These are phyloP conservation scores for Ceratobasidium sp. DNA, from an alignment of 1,284 basidiomycete species.

Conservation along the genomic window DNA sequence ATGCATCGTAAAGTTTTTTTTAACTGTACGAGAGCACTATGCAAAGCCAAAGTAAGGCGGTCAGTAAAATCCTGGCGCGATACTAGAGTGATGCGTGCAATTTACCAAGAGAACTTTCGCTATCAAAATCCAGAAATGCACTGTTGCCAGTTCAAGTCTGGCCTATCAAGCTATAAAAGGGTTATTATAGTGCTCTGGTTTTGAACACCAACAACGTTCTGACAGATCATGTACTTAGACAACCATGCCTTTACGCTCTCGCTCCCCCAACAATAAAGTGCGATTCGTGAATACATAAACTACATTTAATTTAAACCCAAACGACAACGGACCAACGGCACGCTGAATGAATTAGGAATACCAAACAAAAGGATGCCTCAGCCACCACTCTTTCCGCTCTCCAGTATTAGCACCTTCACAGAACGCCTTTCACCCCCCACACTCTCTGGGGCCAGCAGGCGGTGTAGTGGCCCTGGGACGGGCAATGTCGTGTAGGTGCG, in stretches of 20 bases:
- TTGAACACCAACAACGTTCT: slow-evolving; percentile 5
- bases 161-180: too few species aligned
- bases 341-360: too few species aligned
- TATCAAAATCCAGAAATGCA: slow-evolving; percentile 40
- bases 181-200: too few species aligned
- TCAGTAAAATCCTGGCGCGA: not conserved
- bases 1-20: slow-evolving; percentile 7
- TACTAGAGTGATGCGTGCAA: not conserved
- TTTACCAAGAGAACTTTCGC: slow-evolving; percentile 31
- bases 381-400: not conserved
- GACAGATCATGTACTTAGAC: too few species aligned
- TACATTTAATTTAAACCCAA: too few species aligned
- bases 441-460: too few species aligned
- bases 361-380: not conserved
- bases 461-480: not conserved
- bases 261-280: too few species aligned
- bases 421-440: too few species aligned
- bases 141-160: not conserved
- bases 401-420: too few species aligned
- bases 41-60: not conserved
- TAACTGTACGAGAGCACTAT: not conserved
- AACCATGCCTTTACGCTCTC: too few species aligned
- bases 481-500: not conserved
- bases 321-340: too few species aligned
- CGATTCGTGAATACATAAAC: too few species aligned